Evolutionary conservation across 352 stramenopile genomes (phyloP).

Genomic region (Pythium pectinolyticum): DNA sequence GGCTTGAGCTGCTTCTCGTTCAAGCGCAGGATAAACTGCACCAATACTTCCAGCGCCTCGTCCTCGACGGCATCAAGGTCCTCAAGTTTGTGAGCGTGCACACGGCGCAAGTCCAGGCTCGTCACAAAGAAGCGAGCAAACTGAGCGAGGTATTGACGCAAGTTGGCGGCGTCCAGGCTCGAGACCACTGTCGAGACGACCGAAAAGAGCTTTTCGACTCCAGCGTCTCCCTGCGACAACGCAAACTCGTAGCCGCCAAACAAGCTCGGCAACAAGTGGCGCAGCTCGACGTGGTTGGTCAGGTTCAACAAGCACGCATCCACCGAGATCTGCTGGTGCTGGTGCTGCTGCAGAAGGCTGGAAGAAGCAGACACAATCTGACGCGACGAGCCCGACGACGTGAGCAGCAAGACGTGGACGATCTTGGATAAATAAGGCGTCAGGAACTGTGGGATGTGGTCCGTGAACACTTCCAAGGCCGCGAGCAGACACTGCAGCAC

Average conservation of each 20-base stretch:
- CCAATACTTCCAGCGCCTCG: constrained; percentile 69
- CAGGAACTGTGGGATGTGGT: constrained; percentile 83
- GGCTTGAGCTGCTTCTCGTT: constrained; percentile 90
- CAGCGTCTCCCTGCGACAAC: constrained; percentile 49
- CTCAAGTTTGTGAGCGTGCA: constrained; percentile 54
- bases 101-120: constrained; percentile 67
- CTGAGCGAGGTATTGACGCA: constrained; percentile 68
- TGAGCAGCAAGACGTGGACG: constrained; percentile 55
- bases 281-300: constrained; percentile 69
- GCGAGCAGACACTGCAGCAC: constrained; percentile 77
- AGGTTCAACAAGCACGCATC: constrained; percentile 69
- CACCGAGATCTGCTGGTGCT: constrained; percentile 51
- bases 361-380: neutral
- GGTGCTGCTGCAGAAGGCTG: constrained; percentile 14
- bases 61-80: constrained; percentile 75
- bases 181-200: constrained; percentile 69
- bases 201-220: constrained; percentile 67
- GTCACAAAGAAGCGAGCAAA: constrained; percentile 86
- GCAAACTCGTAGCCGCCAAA: constrained; percentile 72
- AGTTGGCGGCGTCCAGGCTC: constrained; percentile 41
- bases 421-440: constrained; percentile 71
- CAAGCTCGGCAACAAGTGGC: constrained; percentile 69
- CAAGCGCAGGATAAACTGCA: constrained; percentile 84
- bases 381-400: constrained; percentile 43
- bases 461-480: constrained; percentile 78